These are phyloP conservation scores for Lentinula detonsa DNA, from an alignment of 768 basidiomycete genomes.

Conservation along the genomic window DNA sequence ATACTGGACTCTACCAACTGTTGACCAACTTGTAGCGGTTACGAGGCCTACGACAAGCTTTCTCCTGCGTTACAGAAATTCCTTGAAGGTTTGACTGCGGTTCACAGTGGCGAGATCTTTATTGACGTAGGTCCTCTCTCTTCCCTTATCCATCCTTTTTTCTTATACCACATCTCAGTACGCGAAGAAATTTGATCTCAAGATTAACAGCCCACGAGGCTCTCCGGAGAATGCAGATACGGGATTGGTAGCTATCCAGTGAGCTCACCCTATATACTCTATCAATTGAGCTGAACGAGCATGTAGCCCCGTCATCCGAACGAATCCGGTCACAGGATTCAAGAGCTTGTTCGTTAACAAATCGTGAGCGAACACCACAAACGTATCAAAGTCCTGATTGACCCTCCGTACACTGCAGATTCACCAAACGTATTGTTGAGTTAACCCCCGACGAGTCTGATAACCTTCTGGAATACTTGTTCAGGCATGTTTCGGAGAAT, in stretches of 20 bases:
- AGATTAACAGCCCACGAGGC: conserved; percentile 38
- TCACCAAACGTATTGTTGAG: conserved; percentile 51
- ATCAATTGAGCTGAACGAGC: background rate
- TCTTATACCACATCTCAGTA: conserved; percentile 16
- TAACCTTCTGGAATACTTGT: conserved; percentile 40
- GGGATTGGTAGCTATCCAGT: conserved; percentile 46
- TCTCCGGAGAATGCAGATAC: conserved; percentile 46
- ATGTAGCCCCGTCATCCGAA: conserved; percentile 42
- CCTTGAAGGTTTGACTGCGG: conserved; percentile 53
- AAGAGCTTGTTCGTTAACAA: conserved; percentile 52
- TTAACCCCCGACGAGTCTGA: conserved; percentile 49
- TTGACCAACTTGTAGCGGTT: conserved; percentile 27
- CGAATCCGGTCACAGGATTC: conserved; percentile 56
- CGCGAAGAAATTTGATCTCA: conserved; percentile 20
- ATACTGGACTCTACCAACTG: background rate
- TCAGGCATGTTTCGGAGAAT: conserved; percentile 45
- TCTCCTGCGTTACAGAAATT: conserved; percentile 48
- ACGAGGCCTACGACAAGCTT: conserved; percentile 60
- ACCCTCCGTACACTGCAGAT: conserved; percentile 22
- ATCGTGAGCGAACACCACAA: conserved; percentile 22
- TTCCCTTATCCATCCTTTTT: background rate
- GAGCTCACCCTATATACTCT: conserved; percentile 10
- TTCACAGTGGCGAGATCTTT: conserved; percentile 43
- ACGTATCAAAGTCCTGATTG: background rate
- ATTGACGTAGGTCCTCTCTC: conserved; percentile 21